A percentile compares a stretch with the other conserved stretches of the same genome.
phyloP scores from a whole-genome alignment of 345 rosid genomes.

The Populus nigra region DNA sequence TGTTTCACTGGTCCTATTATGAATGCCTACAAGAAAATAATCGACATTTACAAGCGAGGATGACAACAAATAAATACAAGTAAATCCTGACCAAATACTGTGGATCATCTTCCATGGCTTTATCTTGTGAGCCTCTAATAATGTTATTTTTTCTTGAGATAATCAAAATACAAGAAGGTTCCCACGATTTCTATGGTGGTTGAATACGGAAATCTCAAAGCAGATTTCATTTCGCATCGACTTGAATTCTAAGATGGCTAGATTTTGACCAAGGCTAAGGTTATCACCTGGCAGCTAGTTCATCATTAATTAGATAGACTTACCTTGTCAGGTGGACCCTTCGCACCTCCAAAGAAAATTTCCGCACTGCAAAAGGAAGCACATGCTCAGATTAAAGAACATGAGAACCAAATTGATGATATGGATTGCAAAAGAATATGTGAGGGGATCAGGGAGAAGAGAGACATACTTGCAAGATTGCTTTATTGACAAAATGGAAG shows the following conservation, averaged over 20 bases:
- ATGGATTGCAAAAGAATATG: background rate
- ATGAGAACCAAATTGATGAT: background rate
- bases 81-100: background rate
- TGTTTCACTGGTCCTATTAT: constrained; percentile 76
- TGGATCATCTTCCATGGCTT: background rate
- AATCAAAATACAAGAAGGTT: background rate
- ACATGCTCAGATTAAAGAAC: constrained; percentile 10
- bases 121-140: background rate
- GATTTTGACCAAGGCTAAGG: background rate
- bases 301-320: constrained; percentile 12
- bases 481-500: constrained; percentile 73
- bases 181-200: background rate
- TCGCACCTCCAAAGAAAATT: constrained; percentile 72
- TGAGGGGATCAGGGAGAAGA: background rate
- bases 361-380: constrained; percentile 59
- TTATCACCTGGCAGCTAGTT: background rate
- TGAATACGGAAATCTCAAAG: background rate
- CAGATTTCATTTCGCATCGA: background rate
- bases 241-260: background rate
- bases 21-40: constrained; percentile 51
- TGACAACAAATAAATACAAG: background rate
- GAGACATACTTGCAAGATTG: constrained; percentile 70
- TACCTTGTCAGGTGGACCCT: constrained; percentile 97
- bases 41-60: background rate
- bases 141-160: background rate